Conservation (phyloP, 2,329 filamentous ascomycete genomes). For the Beauveria pseudobassiana region DNA sequence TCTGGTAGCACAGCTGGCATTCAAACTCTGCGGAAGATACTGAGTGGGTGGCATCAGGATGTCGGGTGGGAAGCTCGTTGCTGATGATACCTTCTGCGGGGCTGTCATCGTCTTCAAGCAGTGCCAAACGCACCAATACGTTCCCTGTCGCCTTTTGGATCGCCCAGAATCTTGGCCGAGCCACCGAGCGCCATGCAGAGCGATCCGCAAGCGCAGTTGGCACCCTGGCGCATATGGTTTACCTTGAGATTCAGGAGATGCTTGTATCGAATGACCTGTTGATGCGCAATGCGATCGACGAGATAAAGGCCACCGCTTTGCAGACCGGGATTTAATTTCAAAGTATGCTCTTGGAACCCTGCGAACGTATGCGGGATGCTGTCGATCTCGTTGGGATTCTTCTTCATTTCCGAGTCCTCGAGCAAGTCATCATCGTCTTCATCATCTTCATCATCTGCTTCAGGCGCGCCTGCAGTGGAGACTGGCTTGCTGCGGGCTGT, state of each 20-base stretch:
- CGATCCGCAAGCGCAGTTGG: conserved; percentile 51
- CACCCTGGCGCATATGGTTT: conserved; percentile 58
- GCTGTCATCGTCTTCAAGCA: conserved; percentile 50
- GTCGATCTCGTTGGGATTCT: conserved; percentile 57
- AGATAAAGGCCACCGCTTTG: conserved; percentile 50
- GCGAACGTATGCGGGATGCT: conserved; percentile 63
- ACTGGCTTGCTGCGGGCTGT: conserved; percentile 34
- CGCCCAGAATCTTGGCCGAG: conserved; percentile 48
- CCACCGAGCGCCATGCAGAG: conserved; percentile 64
- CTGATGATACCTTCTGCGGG: conserved; percentile 61
- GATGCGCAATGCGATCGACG: conserved; percentile 73
- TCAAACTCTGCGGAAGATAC: conserved; percentile 77
- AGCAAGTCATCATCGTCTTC: conserved; percentile 50
- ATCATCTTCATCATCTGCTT: conserved; percentile 44
- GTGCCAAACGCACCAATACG: conserved; percentile 50
- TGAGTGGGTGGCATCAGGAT: conserved; percentile 75
- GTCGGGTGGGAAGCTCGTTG: conserved; percentile 67
- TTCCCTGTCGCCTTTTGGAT: conserved; percentile 51
- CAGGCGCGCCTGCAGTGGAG: conserved; percentile 17
- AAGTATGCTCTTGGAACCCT: conserved; percentile 70
- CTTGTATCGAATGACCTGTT: conserved; percentile 75
- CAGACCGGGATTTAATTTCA: conserved; percentile 66
- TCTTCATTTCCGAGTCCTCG: conserved; percentile 54
- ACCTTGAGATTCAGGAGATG: conserved; percentile 62
- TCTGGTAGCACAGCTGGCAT: conserved; percentile 78